Conservation (phyloP, 2,329 filamentous ascomycete genomes). For the Plenodomus biglobosus region DNA sequence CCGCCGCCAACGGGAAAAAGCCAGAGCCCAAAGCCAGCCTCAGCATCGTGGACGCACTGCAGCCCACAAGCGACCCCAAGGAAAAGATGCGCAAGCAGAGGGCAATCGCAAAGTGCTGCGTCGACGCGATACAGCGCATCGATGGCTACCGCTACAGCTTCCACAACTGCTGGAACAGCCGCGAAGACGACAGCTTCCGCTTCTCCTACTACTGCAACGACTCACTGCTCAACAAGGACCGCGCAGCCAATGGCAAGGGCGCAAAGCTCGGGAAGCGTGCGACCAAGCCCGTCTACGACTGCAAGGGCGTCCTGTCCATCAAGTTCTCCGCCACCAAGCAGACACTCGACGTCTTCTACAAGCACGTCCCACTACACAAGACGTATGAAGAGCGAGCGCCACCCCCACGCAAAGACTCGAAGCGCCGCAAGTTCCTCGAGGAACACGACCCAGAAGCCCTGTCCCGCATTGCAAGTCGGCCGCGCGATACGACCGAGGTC, state of each 20-base stretch:
- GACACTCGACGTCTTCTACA: constrained; percentile 50
- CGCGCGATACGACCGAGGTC: constrained; percentile 22
- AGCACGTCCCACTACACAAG: constrained; percentile 50
- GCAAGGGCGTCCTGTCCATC: constrained; percentile 51
- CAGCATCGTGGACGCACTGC: constrained; percentile 42
- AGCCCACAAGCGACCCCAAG: constrained; percentile 40
- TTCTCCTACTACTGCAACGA: constrained; percentile 56
- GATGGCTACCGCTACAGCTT: constrained; percentile 54
- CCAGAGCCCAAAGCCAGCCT: constrained; percentile 30
- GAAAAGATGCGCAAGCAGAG: constrained; percentile 50
- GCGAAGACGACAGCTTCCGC: constrained; percentile 50
- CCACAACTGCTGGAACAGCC: constrained; percentile 53
- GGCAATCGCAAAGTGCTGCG: constrained; percentile 50
- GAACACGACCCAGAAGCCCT: constrained; percentile 40
- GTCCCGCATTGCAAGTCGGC: constrained; percentile 25
- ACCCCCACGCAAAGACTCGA: constrained; percentile 45
- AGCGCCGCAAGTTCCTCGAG: constrained; percentile 41
- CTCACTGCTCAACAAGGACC: constrained; percentile 54
- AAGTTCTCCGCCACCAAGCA: constrained; percentile 51
- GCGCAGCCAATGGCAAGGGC: constrained; percentile 50
- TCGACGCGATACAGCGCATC: constrained; percentile 48
- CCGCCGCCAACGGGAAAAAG: constrained; percentile 13
- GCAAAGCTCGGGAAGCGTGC: constrained; percentile 42
- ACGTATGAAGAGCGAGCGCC: constrained; percentile 50
- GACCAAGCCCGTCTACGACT: constrained; percentile 53